Conservation (phyloP, 2,329 filamentous ascomycete species). For the Fusarium tricinctum region DNA sequence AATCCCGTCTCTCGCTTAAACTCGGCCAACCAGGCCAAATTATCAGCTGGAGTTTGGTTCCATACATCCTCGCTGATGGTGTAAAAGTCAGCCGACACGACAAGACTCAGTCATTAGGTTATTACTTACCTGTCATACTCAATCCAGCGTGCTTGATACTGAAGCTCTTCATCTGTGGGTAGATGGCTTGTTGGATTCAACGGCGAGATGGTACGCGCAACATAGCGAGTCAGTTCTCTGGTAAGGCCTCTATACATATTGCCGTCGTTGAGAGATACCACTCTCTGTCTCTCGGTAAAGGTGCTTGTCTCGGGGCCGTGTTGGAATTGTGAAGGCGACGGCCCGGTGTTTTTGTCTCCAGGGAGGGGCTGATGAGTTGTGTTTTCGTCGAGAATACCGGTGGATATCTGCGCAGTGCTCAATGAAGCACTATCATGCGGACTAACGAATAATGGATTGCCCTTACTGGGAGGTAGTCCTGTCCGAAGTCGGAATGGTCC, state of each 20-base stretch:
- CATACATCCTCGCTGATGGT: conserved; percentile 12
- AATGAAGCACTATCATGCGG: neutral
- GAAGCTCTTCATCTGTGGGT: conserved; percentile 55
- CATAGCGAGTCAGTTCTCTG: conserved; percentile 44
- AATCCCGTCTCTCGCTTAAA: conserved; percentile 18
- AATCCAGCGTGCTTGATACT: conserved; percentile 54
- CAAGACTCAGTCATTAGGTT: fast-evolving
- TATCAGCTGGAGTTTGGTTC: conserved; percentile 30
- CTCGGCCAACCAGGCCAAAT: conserved; percentile 14
- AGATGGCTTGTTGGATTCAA: conserved; percentile 50
- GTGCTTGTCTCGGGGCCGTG: fast-evolving
- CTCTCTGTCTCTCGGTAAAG: neutral
- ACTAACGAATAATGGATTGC: neutral
- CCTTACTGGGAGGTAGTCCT: neutral
- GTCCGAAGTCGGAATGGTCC: conserved; percentile 8
- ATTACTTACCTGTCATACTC: conserved; percentile 48
- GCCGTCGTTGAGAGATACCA: conserved; percentile 18
- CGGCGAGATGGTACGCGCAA: conserved; percentile 50
- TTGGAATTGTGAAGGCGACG: neutral
- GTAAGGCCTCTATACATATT: conserved; percentile 29
- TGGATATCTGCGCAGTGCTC: neutral
- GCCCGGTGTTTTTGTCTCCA: fast-evolving
- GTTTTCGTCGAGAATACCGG: neutral
- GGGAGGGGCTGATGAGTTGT: neutral
- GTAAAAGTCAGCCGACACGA: neutral